These are phyloP conservation scores for Heliamphora exappendiculata DNA, from an alignment of 148 eudicot species.

Conservation along the genomic window DNA sequence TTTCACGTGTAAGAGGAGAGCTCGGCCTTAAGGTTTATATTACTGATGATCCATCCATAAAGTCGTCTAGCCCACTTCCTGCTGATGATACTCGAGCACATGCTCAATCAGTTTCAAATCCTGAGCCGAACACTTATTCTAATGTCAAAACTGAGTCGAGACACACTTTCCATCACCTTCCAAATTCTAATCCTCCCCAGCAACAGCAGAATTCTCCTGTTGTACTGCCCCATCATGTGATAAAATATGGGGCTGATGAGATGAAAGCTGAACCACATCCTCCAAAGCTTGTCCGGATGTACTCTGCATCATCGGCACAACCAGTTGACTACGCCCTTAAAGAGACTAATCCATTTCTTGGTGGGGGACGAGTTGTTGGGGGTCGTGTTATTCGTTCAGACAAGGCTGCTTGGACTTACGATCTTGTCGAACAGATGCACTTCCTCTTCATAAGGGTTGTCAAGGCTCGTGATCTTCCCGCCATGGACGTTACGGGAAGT, in stretches of 20 bases:
- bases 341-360: conserved; percentile 94
- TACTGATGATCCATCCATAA: conserved; percentile 71
- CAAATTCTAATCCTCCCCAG: conserved; percentile 34
- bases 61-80: conserved; percentile 51
- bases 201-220: conserved; percentile 28
- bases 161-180: conserved; percentile 75
- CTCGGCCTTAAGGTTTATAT: conserved; percentile 82
- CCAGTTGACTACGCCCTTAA: conserved; percentile 85
- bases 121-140: conserved; percentile 7
- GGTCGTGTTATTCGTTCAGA: conserved; percentile 74
- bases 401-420: conserved; percentile 64
- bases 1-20: conserved; percentile 83
- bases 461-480: conserved; percentile 86
- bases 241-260: conserved; percentile 58
- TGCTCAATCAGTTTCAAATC: conserved; percentile 13
- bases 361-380: conserved; percentile 92
- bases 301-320: conserved; percentile 65
- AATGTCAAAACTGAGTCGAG: conserved; percentile 39
- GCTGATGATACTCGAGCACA: conserved; percentile 23
- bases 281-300: conserved; percentile 63
- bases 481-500: conserved; percentile 86
- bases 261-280: conserved; percentile 70
- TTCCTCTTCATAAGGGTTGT: conserved; percentile 87
- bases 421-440: conserved; percentile 88
- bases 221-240: conserved; percentile 32